These are phyloP conservation scores for Zygoascus meyerae DNA, from an alignment of 1,139 yeast species.

Conservation along the genomic window DNA sequence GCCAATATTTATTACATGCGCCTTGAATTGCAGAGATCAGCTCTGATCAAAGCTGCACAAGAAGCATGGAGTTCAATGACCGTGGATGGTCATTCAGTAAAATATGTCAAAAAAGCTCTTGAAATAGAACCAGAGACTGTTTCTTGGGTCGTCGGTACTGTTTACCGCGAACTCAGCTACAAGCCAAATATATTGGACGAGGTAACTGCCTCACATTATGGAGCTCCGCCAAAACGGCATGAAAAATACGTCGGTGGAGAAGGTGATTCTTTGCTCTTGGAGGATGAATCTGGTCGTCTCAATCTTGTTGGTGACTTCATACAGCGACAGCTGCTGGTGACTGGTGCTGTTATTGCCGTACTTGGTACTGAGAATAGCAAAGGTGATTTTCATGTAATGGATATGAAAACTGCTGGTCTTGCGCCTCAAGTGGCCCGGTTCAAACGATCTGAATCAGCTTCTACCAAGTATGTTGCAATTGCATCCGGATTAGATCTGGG, in stretches of 20 bases:
- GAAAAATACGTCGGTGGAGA: constrained; percentile 54
- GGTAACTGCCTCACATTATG: constrained; percentile 49
- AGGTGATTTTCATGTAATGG: constrained; percentile 82
- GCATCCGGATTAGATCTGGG: constrained; percentile 66
- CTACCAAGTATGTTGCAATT: constrained; percentile 46
- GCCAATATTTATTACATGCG: constrained; percentile 68
- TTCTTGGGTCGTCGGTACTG: constrained; percentile 88
- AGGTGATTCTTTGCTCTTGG: constrained; percentile 59
- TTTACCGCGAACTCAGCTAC: constrained; percentile 75
- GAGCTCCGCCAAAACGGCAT: constrained; percentile 35
- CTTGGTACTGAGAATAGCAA: constrained; percentile 80
- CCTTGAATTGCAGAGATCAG: constrained; percentile 46
- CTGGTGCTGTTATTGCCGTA: constrained; percentile 82
- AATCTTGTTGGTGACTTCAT: constrained; percentile 61
- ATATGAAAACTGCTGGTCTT: constrained; percentile 62
- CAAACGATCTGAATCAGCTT: constrained; percentile 5
- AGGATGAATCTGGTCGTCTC: constrained; percentile 92
- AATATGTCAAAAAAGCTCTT: constrained; percentile 57
- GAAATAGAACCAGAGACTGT: constrained; percentile 67
- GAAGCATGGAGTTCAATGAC: constrained; percentile 44
- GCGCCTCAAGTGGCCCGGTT: constrained; percentile 48
- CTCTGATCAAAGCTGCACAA: constrained; percentile 47
- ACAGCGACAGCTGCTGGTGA: constrained; percentile 51
- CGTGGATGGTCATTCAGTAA: constrained; percentile 37
- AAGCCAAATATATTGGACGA: constrained; percentile 83